Percentiles rank a stretch among this genome's conserved stretches.
phyloP scores from a whole-genome alignment of 116 monocot species.

The Papilionanthe hybrid region DNA sequence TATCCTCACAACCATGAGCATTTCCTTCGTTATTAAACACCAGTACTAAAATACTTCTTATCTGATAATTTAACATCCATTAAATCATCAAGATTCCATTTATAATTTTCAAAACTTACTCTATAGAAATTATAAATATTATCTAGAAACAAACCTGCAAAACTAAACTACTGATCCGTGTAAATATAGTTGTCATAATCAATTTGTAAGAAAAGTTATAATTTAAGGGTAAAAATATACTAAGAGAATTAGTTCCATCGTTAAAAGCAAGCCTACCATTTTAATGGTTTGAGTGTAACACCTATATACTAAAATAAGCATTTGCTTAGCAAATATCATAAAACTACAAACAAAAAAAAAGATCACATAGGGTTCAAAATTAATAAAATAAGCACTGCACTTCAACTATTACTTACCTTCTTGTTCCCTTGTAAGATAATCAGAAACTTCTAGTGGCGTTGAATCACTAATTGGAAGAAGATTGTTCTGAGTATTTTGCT shows the following conservation, averaged over 20 bases:
- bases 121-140: too few species aligned
- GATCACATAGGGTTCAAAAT: not conserved
- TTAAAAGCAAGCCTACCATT: not conserved
- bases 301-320: not conserved
- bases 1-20: too few species aligned
- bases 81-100: too few species aligned
- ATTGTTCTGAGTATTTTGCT: slow-evolving; percentile 18
- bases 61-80: too few species aligned
- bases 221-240: not conserved
- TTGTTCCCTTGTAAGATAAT: slow-evolving; percentile 9
- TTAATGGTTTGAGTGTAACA: not conserved
- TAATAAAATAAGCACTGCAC: not conserved
- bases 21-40: too few species aligned
- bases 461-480: slow-evolving; percentile 15
- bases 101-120: too few species aligned
- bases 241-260: not conserved
- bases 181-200: too few species aligned
- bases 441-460: slow-evolving; percentile 11
- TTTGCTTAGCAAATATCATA: not conserved
- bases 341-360: not conserved
- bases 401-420: slow-evolving; percentile 20
- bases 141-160: too few species aligned
- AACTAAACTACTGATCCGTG: too few species aligned
- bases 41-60: too few species aligned
- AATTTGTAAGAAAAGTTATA: too few species aligned